A percentile compares a stretch with the other conserved stretches of the same genome.
Conservation (phyloP, 1,284 basidiomycete species). For the Inonotus obliquus region DNA sequence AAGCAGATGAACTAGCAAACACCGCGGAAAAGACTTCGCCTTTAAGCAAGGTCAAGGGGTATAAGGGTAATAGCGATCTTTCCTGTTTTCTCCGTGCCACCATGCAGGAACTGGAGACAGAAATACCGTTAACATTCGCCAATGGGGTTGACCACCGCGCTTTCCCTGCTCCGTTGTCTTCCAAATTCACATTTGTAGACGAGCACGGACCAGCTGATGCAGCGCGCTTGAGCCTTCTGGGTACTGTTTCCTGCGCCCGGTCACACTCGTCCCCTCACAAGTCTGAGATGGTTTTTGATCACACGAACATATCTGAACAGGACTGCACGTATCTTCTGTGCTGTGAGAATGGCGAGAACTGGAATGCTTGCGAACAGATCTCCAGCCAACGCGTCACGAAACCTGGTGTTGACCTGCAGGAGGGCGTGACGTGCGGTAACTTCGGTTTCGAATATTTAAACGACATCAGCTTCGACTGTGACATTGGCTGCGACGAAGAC, state of each 20-base stretch:
- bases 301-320: too few species aligned
- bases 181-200: background rate
- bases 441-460: background rate
- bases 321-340: too few species aligned
- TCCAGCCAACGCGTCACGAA: too few species aligned
- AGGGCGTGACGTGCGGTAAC: too few species aligned
- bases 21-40: background rate
- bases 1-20: background rate
- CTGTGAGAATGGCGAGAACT: too few species aligned
- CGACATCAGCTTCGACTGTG: background rate
- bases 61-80: background rate
- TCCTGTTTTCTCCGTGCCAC: background rate
- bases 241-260: too few species aligned
- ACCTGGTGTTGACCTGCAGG: too few species aligned
- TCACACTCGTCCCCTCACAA: too few species aligned
- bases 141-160: background rate
- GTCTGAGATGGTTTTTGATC: too few species aligned
- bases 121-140: background rate
- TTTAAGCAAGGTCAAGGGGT: background rate
- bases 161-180: background rate
- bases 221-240: too few species aligned
- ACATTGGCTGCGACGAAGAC: background rate
- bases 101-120: background rate
- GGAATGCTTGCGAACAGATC: too few species aligned
- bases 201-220: too few species aligned